Conservation (phyloP, 768 basidiomycete species). For the Leccinum subgranulosum region DNA sequence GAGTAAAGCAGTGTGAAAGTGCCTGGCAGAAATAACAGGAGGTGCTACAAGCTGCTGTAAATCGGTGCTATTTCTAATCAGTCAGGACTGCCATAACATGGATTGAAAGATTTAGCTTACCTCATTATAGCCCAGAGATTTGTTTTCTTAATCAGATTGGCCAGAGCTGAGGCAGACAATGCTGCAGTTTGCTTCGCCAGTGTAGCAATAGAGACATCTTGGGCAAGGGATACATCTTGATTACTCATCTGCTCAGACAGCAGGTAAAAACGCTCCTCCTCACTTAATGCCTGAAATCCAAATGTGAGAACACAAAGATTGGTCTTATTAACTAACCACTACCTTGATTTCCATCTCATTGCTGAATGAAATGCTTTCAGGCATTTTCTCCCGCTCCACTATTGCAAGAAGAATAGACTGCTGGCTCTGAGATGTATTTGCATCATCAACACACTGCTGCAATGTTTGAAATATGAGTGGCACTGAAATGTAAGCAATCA, state of each 20-base stretch:
- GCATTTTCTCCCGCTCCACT: slow-evolving; percentile 60
- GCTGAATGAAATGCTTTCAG: slow-evolving; percentile 74
- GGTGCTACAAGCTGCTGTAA: slow-evolving; percentile 6
- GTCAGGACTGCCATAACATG: not conserved
- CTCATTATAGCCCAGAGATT: slow-evolving; percentile 41
- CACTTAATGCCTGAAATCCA: slow-evolving; percentile 67
- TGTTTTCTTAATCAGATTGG: slow-evolving; percentile 62
- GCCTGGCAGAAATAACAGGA: slow-evolving; percentile 38
- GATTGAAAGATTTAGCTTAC: slow-evolving; percentile 11
- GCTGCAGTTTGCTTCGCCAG: slow-evolving; percentile 91
- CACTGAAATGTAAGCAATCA: slow-evolving; percentile 39
- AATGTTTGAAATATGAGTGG: slow-evolving; percentile 54
- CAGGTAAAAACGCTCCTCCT: slow-evolving; percentile 66
- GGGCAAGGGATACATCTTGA: slow-evolving; percentile 42
- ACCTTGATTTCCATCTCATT: slow-evolving; percentile 81
- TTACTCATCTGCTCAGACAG: slow-evolving; percentile 43
- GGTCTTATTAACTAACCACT: slow-evolving; percentile 1
- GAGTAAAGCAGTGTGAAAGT: slow-evolving; percentile 71
- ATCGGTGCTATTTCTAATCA: slow-evolving; percentile 3
- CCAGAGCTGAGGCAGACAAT: slow-evolving; percentile 78
- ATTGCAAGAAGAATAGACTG: slow-evolving; percentile 79
- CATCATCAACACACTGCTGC: slow-evolving; percentile 57
- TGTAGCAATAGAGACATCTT: slow-evolving; percentile 72
- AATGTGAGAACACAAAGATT: not conserved
- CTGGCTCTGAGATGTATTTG: slow-evolving; percentile 59